A percentile compares a stretch with the other conserved stretches of the same genome.
phyloP scores from a whole-genome alignment of 2,329 filamentous ascomycete species.

The Colletotrichum salicis region DNA sequence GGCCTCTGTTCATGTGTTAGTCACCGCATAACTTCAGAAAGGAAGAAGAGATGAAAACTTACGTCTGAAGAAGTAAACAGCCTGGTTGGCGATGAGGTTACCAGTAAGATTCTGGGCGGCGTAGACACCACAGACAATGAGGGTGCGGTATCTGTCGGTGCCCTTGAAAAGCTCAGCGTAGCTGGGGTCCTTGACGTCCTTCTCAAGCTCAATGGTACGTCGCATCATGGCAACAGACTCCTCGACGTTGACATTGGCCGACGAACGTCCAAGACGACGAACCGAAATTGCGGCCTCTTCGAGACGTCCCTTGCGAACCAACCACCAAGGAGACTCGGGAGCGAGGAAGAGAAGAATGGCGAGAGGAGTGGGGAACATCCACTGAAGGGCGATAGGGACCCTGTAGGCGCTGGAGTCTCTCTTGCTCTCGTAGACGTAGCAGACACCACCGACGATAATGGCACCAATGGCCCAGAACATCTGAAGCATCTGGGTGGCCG shows the following conservation, averaged over 20 bases:
- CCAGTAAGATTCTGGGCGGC: conserved; percentile 70
- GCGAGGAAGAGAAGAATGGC: conserved; percentile 61
- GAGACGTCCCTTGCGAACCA: conserved; percentile 62
- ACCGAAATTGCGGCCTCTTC: conserved; percentile 56
- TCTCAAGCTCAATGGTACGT: conserved; percentile 66
- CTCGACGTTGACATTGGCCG: conserved; percentile 32
- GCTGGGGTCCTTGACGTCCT: conserved; percentile 56
- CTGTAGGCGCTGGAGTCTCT: conserved; percentile 45
- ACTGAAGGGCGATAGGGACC: conserved; percentile 66
- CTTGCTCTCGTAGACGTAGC: conserved; percentile 61
- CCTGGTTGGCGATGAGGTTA: conserved; percentile 72
- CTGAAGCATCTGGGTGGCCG: conserved; percentile 71
- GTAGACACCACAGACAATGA: conserved; percentile 67
- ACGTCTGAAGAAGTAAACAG: conserved; percentile 69
- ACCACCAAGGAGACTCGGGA: conserved; percentile 66
- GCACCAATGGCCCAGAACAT: conserved; percentile 73
- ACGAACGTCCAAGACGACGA: conserved; percentile 54
- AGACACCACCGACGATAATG: conserved; percentile 69
- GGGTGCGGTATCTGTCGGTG: conserved; percentile 63
- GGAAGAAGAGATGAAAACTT: conserved; percentile 40
- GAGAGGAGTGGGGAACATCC: conserved; percentile 67
- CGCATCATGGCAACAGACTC: conserved; percentile 44
- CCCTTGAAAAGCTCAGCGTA: conserved; percentile 65
- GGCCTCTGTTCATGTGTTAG: conserved; percentile 60
- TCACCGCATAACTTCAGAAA: not conserved